Evolutionary conservation across 805 yeast species (phyloP).

Genomic region (Saturnispora bothae): DNA sequence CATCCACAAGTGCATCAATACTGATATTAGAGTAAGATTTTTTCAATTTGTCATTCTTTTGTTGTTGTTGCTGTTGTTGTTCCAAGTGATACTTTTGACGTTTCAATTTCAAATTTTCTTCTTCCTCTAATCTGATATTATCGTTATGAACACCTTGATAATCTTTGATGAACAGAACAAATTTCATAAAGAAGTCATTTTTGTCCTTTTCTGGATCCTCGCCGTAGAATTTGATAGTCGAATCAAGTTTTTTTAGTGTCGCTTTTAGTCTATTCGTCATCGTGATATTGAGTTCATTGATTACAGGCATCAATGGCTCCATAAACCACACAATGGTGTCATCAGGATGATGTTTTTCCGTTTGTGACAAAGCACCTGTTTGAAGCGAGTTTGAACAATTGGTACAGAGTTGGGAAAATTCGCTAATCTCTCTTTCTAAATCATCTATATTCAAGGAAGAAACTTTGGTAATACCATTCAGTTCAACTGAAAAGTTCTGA

Average conservation of each 20-base stretch:
- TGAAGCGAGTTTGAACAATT: slow-evolving; percentile 45
- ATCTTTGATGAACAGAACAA: slow-evolving; percentile 47
- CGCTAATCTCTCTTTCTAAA: slow-evolving; percentile 47
- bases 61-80: slow-evolving; percentile 23
- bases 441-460: slow-evolving; percentile 56
- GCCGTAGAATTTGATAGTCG: slow-evolving; percentile 60
- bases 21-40: background rate
- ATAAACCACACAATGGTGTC: slow-evolving; percentile 50
- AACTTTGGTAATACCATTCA: slow-evolving; percentile 40
- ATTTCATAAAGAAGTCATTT: slow-evolving; percentile 52
- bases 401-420: slow-evolving; percentile 39
- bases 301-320: slow-evolving; percentile 26
- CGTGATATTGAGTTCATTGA: slow-evolving; percentile 35
- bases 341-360: slow-evolving; percentile 51
- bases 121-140: slow-evolving; percentile 59
- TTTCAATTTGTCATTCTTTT: slow-evolving; percentile 16
- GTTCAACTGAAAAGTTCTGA: slow-evolving; percentile 50
- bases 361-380: slow-evolving; percentile 56
- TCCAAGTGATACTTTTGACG: slow-evolving; percentile 36
- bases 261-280: slow-evolving; percentile 40
- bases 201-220: slow-evolving; percentile 48
- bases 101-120: slow-evolving; percentile 51
- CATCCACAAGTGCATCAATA: slow-evolving; percentile 17
- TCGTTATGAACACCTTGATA: slow-evolving; percentile 58
- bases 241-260: slow-evolving; percentile 43